These are phyloP conservation scores for Pyrenochaeta sp. DNA, from an alignment of 2,329 filamentous ascomycete species.

Conservation along the genomic window DNA sequence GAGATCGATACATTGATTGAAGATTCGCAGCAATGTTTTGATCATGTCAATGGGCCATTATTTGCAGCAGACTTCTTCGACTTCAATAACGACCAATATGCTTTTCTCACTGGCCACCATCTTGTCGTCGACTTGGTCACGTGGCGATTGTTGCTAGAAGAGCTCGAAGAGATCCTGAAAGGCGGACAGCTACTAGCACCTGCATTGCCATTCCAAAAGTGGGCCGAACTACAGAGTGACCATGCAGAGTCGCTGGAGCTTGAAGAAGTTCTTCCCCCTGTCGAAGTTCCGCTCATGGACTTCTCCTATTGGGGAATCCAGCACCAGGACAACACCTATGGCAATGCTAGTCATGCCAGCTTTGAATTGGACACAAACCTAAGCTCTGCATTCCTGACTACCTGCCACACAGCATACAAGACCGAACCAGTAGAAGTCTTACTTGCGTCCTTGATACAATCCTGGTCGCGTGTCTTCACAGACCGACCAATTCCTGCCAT, in stretches of 20 bases:
- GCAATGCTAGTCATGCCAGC: constrained; percentile 42
- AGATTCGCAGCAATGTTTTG: constrained; percentile 37
- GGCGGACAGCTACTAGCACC: constrained; percentile 42
- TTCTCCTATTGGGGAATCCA: constrained; percentile 51
- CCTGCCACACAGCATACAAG: constrained; percentile 54
- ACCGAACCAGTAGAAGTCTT: constrained; percentile 64
- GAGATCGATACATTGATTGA: constrained; percentile 41
- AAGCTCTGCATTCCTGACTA: constrained; percentile 35
- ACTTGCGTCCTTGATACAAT: constrained; percentile 63
- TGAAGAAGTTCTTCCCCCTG: constrained; percentile 34
- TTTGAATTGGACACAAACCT: constrained; percentile 40
- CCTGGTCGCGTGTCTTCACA: constrained; percentile 62
- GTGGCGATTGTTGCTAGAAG: constrained; percentile 55
- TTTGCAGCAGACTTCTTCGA: constrained; percentile 48
- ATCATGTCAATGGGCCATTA: constrained; percentile 33
- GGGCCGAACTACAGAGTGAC: constrained; percentile 47
- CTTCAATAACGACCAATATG: constrained; percentile 35
- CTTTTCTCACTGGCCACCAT: constrained; percentile 47
- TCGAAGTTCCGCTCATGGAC: constrained; percentile 40
- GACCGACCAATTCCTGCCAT: constrained; percentile 61
- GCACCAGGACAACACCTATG: constrained; percentile 46
- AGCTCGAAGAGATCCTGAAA: constrained; percentile 51
- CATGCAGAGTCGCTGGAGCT: constrained; percentile 36
- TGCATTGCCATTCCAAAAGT: constrained; percentile 47
- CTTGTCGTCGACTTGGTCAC: constrained; percentile 56